A percentile compares a stretch with the other conserved stretches of the same genome.
Evolutionary conservation across 2,329 filamentous ascomycete species (phyloP).

Genomic region (Neofusicoccum umdonicola): DNA sequence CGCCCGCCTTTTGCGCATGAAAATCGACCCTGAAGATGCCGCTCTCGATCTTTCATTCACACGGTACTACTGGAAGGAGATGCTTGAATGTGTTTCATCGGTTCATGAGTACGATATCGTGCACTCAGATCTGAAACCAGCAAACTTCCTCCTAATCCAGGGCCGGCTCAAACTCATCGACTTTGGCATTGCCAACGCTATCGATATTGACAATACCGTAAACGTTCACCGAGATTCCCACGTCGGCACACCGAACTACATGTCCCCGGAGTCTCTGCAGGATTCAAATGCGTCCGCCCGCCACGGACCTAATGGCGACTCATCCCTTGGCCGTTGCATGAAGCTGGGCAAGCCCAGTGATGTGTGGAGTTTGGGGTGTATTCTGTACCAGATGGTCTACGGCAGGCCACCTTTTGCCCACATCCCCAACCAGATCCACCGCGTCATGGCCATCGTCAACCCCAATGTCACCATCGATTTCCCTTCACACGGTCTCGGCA

Average conservation of each 20-base stretch:
- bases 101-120: conserved; percentile 91
- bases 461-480: conserved; percentile 72
- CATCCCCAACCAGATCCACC: conserved; percentile 80
- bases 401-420: conserved; percentile 94
- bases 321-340: conserved; percentile 69
- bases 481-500: conserved; percentile 67
- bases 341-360: conserved; percentile 95
- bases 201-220: conserved; percentile 90
- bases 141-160: conserved; percentile 91
- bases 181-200: conserved; percentile 97
- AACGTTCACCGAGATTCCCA: conserved; percentile 96
- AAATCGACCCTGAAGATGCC: conserved; percentile 59
- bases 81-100: conserved; percentile 90
- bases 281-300: conserved; percentile 68
- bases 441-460: conserved; percentile 84
- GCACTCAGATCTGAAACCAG: conserved; percentile 94
- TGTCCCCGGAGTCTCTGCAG: conserved; percentile 92
- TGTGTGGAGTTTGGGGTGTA: conserved; percentile 94
- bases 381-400: conserved; percentile 97
- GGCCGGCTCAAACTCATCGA: conserved; percentile 94
- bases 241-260: conserved; percentile 96
- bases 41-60: conserved; percentile 86
- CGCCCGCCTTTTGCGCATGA: conserved; percentile 74
- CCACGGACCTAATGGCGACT: conserved; percentile 39
- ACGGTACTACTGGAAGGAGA: conserved; percentile 98